A percentile compares a stretch with the other conserved stretches of the same genome.
phyloP scores from a whole-genome alignment of 192 early-diverging fungal genomes.

The Pilobolus umbonatus region DNA sequence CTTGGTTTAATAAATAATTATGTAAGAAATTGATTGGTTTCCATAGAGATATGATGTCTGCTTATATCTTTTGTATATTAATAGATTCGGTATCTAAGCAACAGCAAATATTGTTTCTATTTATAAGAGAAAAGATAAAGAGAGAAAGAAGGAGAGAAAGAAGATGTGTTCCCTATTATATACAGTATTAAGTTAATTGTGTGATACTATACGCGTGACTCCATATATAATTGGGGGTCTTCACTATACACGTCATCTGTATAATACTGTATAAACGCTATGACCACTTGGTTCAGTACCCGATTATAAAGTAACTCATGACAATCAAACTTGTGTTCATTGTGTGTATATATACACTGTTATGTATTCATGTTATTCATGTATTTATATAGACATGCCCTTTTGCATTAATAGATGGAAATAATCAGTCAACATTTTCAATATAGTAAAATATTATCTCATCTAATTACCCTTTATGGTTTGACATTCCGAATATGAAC shows the following conservation, averaged over 20 bases:
- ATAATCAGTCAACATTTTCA: not conserved
- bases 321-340: not conserved
- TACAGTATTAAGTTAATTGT: no score
- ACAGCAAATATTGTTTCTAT: slow-evolving; percentile 3
- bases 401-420: not conserved
- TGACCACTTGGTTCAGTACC: slow-evolving; percentile 7
- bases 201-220: slow-evolving; percentile 2
- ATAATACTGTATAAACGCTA: slow-evolving; percentile 1
- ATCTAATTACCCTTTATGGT: slow-evolving; percentile 6
- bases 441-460: slow-evolving; percentile 4
- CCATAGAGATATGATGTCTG: not conserved
- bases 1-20: not conserved
- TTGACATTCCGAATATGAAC: slow-evolving; percentile 2
- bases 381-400: not conserved
- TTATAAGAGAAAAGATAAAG: not conserved
- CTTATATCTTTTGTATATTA: not conserved
- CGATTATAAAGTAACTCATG: slow-evolving; percentile 1
- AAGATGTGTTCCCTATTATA: slow-evolving; percentile 1
- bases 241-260: slow-evolving; percentile 5
- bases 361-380: not conserved
- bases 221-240: not conserved
- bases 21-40: slow-evolving; percentile 1
- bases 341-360: not conserved
- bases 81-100: no score
- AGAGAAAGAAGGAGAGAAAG: not conserved